Conservation (phyloP, 208 protist species). For the Trypanosoma grayi region DNA sequence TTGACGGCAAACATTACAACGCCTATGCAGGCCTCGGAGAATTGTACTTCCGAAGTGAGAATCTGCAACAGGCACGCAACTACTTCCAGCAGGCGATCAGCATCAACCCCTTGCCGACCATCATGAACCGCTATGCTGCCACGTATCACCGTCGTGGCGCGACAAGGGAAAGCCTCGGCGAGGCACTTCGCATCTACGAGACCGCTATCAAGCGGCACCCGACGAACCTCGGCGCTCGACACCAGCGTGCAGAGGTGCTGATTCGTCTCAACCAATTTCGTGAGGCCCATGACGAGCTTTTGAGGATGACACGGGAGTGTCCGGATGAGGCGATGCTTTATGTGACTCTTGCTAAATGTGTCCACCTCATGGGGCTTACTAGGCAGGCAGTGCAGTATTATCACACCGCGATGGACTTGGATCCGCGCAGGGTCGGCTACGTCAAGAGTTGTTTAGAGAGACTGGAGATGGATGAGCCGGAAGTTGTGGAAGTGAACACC, state of each 20-base stretch:
- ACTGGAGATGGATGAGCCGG: conserved; percentile 31
- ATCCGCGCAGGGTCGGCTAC: conserved; percentile 64
- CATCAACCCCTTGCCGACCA: conserved; percentile 81
- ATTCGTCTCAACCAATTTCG: conserved; percentile 62
- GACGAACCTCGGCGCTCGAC: conserved; percentile 82
- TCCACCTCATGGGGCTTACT: conserved; percentile 41
- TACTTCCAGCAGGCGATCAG: conserved; percentile 88
- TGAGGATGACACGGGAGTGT: conserved; percentile 62
- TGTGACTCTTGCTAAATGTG: conserved; percentile 83
- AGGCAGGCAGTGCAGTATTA: conserved; percentile 62
- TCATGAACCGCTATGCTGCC: conserved; percentile 74
- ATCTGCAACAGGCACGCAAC: conserved; percentile 81
- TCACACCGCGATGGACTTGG: conserved; percentile 69
- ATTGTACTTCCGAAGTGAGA: conserved; percentile 91
- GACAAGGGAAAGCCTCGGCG: conserved; percentile 37
- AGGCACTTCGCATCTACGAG: conserved; percentile 77
- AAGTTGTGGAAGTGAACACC: conserved; percentile 9
- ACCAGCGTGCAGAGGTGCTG: conserved; percentile 89
- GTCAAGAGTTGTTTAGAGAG: conserved; percentile 69
- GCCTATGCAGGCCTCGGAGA: conserved; percentile 96
- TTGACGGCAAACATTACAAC: conserved; percentile 94
- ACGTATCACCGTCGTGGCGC: conserved; percentile 60
- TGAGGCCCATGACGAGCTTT: conserved; percentile 72
- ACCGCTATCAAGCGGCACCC: conserved; percentile 72
- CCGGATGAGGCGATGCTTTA: conserved; percentile 91